These are phyloP conservation scores for Atkinsonella texensis DNA, from an alignment of 2,329 filamentous ascomycete species.

Conservation along the genomic window DNA sequence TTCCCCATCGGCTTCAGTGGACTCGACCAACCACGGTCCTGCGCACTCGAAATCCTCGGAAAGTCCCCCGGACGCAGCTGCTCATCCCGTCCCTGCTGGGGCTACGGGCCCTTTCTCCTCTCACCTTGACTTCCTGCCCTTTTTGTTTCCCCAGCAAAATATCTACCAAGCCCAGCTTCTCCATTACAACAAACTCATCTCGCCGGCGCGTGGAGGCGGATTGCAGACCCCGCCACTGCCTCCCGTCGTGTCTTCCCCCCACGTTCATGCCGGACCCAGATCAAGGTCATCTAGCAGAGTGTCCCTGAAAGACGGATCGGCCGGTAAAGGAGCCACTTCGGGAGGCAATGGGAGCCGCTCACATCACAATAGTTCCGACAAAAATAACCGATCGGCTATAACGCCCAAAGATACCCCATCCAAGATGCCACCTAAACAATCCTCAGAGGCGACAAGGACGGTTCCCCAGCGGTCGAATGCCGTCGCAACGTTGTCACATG, in stretches of 20 bases:
- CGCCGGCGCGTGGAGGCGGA: constrained; percentile 42
- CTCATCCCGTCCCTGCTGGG: constrained; percentile 10
- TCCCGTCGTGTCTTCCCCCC: constrained; percentile 41
- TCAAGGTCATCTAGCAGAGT: constrained; percentile 49
- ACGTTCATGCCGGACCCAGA: constrained; percentile 43
- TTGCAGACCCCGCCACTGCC: constrained; percentile 44
- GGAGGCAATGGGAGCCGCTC: constrained; percentile 56
- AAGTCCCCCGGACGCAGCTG: constrained; percentile 18
- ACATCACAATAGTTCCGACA: constrained; percentile 38
- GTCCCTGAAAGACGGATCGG: constrained; percentile 39
- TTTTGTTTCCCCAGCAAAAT: constrained; percentile 47
- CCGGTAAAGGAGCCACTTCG: constrained; percentile 34
- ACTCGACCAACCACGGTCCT: constrained; percentile 14
- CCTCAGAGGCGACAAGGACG: constrained; percentile 19
- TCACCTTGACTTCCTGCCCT: constrained; percentile 42
- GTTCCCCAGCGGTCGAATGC: constrained; percentile 18
- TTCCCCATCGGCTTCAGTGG: constrained; percentile 14
- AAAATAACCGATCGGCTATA: constrained; percentile 52
- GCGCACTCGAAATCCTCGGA: constrained; percentile 16
- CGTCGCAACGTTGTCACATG: constrained; percentile 17
- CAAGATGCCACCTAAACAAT: constrained; percentile 40
- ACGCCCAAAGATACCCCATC: constrained; percentile 39
- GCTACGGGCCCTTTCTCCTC: constrained; percentile 24
- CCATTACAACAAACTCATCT: constrained; percentile 54
- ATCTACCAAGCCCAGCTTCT: constrained; percentile 50